phyloP scores from a whole-genome alignment of 108 stramenopile species.

The Craspedostauros australis region DNA sequence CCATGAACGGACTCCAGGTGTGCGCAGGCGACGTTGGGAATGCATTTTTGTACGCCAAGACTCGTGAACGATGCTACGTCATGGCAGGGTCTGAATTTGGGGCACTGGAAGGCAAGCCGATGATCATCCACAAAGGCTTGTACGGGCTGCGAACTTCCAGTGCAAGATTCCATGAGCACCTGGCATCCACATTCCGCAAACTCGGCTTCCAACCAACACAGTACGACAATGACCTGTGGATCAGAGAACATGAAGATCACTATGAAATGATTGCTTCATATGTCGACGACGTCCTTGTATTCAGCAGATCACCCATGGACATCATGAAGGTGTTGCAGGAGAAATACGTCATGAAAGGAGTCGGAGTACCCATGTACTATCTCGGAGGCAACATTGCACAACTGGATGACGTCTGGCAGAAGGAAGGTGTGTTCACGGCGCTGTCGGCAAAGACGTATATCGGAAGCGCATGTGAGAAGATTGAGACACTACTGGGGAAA shows the following conservation, averaged over 20 bases:
- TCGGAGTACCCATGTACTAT: neutral
- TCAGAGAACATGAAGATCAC: conserved; percentile 1
- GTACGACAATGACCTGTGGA: conserved; percentile 13
- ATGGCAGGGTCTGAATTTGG: conserved; percentile 16
- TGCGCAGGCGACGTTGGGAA: conserved; percentile 15
- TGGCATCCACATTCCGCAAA: neutral
- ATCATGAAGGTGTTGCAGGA: neutral
- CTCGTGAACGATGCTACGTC: conserved; percentile 20
- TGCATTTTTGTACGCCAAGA: conserved; percentile 15
- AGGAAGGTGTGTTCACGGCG: neutral
- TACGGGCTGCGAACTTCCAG: conserved; percentile 17
- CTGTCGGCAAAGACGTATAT: neutral
- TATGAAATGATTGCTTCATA: neutral
- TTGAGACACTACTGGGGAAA: neutral
- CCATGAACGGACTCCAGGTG: conserved; percentile 23
- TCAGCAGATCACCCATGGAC: neutral
- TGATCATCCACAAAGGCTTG: conserved; percentile 3
- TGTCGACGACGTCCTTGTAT: neutral
- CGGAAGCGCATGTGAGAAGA: neutral
- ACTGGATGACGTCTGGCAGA: neutral
- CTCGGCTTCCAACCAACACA: conserved; percentile 6
- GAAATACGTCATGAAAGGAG: conserved; percentile 1
- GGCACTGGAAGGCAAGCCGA: neutral
- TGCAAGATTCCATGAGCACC: conserved; percentile 1
- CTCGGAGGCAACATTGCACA: conserved; percentile 1